These are phyloP conservation scores for Haplosporangium sp. DNA, from an alignment of 371 early-diverging fungal species.

Conservation along the genomic window DNA sequence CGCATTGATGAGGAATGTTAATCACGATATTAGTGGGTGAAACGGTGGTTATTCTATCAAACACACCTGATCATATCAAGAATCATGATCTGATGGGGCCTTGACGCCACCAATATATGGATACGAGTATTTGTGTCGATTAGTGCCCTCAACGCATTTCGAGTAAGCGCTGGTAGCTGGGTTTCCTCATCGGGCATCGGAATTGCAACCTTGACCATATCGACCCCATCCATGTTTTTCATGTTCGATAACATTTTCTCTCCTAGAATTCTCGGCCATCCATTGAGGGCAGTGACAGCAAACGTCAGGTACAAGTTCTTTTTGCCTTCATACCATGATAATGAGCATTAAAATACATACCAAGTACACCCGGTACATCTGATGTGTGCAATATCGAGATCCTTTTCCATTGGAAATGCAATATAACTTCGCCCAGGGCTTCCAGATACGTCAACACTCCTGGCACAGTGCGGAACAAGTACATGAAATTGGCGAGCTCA, in stretches of 20 bases:
- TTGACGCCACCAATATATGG: conserved; percentile 29
- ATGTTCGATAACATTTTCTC: conserved; percentile 26
- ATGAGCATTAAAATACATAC: background rate
- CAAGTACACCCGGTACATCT: conserved; percentile 27
- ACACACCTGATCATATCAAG: conserved; percentile 25
- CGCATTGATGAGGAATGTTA: background rate
- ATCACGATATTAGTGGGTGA: background rate
- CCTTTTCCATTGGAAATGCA: conserved; percentile 27
- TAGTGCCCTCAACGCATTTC: conserved; percentile 4
- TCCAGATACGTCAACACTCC: conserved; percentile 15
- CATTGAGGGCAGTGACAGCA: background rate
- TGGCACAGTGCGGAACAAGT: conserved; percentile 37
- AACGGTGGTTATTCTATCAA: background rate
- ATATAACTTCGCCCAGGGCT: conserved; percentile 15
- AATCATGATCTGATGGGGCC: conserved; percentile 11
- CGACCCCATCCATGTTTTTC: conserved; percentile 1
- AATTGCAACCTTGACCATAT: conserved; percentile 10
- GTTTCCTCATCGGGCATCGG: conserved; percentile 10
- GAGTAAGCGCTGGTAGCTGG: background rate
- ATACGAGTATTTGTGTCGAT: conserved; percentile 29
- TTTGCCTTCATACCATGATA: too few species aligned
- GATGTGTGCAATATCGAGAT: conserved; percentile 33
- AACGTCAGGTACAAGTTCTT: background rate
- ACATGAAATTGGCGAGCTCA: conserved; percentile 12
- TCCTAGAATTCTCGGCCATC: background rate